phyloP scores from a whole-genome alignment of 345 rosid genomes.

The Eucalyptus polybractea region DNA sequence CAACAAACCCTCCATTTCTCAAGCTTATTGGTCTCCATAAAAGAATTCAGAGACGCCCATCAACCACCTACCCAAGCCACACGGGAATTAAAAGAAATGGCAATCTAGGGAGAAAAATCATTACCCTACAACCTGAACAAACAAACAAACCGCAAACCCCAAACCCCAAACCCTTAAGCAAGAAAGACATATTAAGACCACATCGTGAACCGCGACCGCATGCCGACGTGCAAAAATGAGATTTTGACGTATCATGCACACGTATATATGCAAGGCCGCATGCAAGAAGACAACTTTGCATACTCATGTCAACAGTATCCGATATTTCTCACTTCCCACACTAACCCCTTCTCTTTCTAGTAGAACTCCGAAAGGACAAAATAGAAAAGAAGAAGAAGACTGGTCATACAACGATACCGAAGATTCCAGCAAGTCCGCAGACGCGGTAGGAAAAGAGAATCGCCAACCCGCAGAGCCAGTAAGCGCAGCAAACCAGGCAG shows the following conservation, averaged over 20 bases:
- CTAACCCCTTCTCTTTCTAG: not conserved
- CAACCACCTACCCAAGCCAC: not conserved
- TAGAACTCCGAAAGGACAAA: not conserved
- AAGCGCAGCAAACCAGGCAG: not conserved
- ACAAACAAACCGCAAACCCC: not conserved
- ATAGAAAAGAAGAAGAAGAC: not conserved
- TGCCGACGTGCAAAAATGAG: not conserved
- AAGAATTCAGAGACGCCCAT: not conserved
- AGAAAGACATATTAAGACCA: not conserved
- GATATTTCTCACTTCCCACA: not conserved
- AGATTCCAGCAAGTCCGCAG: not conserved
- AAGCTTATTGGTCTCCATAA: not conserved
- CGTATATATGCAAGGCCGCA: not conserved
- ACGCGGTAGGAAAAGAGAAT: not conserved
- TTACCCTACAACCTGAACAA: not conserved
- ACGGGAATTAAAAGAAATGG: not conserved
- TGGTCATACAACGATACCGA: not conserved
- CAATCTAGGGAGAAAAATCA: not conserved
- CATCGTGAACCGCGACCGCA: not conserved
- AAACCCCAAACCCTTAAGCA: not conserved
- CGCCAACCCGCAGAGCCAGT: not conserved
- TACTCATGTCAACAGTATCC: not conserved
- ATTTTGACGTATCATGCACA: not conserved
- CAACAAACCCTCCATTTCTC: not conserved
- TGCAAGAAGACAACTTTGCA: not conserved